Base-by-base conservation (phyloP, 169 alveolate genomes). In the Perkinsus olseni region DNA sequence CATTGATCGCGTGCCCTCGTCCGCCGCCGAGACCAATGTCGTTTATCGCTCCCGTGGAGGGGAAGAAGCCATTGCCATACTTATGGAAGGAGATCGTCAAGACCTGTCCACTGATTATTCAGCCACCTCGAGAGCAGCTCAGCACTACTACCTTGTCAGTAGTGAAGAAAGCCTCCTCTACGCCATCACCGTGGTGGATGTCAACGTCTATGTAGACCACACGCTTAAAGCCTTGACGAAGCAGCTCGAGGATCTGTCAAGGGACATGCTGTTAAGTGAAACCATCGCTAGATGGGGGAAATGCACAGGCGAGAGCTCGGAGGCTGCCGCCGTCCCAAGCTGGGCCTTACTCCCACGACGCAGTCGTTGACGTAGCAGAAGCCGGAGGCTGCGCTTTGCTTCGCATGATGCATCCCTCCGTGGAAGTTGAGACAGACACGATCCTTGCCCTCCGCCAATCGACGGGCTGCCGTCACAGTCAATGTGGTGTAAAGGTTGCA, bases 171-270 rank as follows among this genome's bases (percentile, higher is more conserved):
- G 99, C 99, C 93, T 99, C 99, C 95, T 99, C 99, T 1, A 99
- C 99, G 8, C 99, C 99, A 95, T 99, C 99, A 8, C 99, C 99
- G 94, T 98, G 99, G 93, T 98, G 99, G n/a, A 99, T 99, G 95
- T 99, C 99, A 36, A 99, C 99, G 95, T 99, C 99, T 74, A 99
- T 97, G 96, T 99, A 99, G 97, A 99, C 97, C 24, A 99, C 99
- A 91, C 99, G 97, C 21, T 99, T 62, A 24, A 62, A 62, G 82
- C 82, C 82, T 21, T 21, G 82, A 13, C 82, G 82, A 31, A 98
- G 96, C 45, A 98, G 93, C 93, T 98, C 99, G 92, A 98, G 91
- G 82, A 97, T 97, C 20, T 97, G 96, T n/a, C n/a, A n/a, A 31
- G 97, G 92, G 28, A 97, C 98, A 62, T 40, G 11, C 50, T 11